Conservation (phyloP, 768 basidiomycete genomes). For the Macrolepiota albuminosa region DNA sequence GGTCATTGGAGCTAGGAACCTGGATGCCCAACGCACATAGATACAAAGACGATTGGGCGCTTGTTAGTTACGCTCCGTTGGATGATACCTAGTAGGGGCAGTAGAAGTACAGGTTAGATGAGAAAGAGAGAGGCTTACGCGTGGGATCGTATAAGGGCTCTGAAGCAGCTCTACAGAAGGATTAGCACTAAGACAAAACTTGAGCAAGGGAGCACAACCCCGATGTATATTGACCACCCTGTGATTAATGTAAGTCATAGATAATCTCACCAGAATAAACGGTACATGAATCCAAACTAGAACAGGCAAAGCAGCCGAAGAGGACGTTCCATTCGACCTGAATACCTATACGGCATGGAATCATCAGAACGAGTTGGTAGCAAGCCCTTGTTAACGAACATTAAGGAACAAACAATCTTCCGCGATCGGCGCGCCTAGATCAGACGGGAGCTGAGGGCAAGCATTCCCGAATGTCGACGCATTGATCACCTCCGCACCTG, state of each 20-base stretch:
- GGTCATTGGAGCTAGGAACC: neutral
- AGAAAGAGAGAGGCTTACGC: constrained; percentile 25
- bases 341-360: constrained; percentile 24
- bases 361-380: neutral
- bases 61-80: constrained; percentile 38
- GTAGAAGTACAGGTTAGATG: neutral
- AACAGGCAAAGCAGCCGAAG: constrained; percentile 28
- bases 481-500: constrained; percentile 21
- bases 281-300: constrained; percentile 34
- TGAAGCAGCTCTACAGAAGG: constrained; percentile 36
- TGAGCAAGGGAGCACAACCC: constrained; percentile 23
- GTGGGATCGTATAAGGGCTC: constrained; percentile 39
- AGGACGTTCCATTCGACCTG: constrained; percentile 23
- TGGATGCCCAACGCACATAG: constrained; percentile 28
- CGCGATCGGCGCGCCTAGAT: constrained; percentile 35
- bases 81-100: constrained; percentile 33
- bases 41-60: constrained; percentile 54
- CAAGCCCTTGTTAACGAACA: constrained; percentile 18
- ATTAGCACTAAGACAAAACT: neutral
- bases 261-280: neutral
- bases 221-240: constrained; percentile 47
- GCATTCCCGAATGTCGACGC: constrained; percentile 50
- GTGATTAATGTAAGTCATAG: neutral
- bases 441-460: constrained; percentile 37
- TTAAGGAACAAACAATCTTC: constrained; percentile 51